These are phyloP conservation scores for Anethum foeniculum DNA, from an alignment of 140 eudicot genomes.

Conservation along the genomic window DNA sequence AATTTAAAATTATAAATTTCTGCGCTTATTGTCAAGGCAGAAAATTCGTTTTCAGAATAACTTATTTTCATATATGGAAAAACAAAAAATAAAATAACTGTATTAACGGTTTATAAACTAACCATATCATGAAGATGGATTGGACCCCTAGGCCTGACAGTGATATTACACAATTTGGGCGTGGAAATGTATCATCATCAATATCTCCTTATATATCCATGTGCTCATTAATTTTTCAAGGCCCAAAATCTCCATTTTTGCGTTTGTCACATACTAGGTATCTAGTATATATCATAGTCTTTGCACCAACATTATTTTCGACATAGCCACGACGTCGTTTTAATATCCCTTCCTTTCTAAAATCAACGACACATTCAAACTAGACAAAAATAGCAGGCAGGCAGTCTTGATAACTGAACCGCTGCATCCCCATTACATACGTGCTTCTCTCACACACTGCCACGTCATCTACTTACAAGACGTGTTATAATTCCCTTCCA, in stretches of 20 bases:
- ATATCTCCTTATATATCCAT: not conserved
- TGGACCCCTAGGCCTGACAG: not conserved
- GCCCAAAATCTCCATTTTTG: not conserved
- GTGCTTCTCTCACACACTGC: not conserved
- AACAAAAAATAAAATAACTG: too few relatives aligned
- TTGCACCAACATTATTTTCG: not conserved
- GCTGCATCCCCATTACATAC: not conserved
- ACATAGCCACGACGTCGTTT: not conserved
- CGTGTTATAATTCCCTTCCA: not conserved
- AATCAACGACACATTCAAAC: not conserved
- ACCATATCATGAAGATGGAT: not conserved
- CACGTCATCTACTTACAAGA: not conserved
- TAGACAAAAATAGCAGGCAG: constrained; percentile 1
- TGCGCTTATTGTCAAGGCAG: too few relatives aligned
- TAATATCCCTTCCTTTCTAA: not conserved
- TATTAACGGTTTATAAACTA: too few relatives aligned
- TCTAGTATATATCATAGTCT: not conserved
- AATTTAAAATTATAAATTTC: too few relatives aligned
- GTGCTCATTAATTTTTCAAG: not conserved
- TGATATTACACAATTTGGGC: not conserved
- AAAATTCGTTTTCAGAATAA: too few relatives aligned
- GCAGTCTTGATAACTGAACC: not conserved
- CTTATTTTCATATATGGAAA: too few relatives aligned
- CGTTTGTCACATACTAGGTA: not conserved
- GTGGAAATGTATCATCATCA: not conserved